Conservation (phyloP, 116 monocot genomes). For the Zostera marina region DNA sequence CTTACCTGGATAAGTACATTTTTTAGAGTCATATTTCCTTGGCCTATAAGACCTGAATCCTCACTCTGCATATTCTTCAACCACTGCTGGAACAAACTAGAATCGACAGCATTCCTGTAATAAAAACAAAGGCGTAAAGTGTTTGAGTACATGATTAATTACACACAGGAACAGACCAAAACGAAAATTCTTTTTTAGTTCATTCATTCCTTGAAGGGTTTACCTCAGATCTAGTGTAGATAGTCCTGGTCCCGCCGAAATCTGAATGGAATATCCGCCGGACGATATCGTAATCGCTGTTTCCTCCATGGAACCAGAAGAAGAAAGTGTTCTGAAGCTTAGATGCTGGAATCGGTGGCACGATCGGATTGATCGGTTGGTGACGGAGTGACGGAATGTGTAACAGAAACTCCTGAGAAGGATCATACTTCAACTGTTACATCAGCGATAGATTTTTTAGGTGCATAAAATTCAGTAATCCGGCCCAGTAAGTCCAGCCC, state of each 20-base stretch:
- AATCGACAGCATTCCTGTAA: not conserved
- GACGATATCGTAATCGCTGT: not conserved
- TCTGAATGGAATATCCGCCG: not conserved
- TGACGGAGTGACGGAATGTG: not conserved
- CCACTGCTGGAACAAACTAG: constrained; percentile 28
- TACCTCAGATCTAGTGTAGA: constrained; percentile 11
- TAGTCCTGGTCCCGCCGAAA: constrained; percentile 8
- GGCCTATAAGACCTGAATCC: constrained; percentile 41
- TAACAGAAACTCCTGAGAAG: not conserved
- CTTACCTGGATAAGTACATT: constrained; percentile 71
- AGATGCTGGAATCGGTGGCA: not conserved
- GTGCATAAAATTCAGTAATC: too few species aligned
- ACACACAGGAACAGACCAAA: not conserved
- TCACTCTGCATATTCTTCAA: constrained; percentile 76
- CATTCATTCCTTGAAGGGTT: not conserved
- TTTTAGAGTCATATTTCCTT: constrained; percentile 36
- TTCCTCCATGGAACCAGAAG: not conserved
- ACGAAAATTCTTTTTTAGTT: not conserved
- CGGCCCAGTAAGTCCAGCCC: too few species aligned
- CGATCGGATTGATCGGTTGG: not conserved
- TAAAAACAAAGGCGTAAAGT: not conserved
- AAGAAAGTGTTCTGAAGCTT: too few species aligned
- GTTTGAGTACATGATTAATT: not conserved
- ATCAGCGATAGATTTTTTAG: too few species aligned
- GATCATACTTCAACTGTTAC: too few species aligned